These are phyloP conservation scores for Claviceps monticola DNA, from an alignment of 2,329 filamentous ascomycete species.

Conservation along the genomic window DNA sequence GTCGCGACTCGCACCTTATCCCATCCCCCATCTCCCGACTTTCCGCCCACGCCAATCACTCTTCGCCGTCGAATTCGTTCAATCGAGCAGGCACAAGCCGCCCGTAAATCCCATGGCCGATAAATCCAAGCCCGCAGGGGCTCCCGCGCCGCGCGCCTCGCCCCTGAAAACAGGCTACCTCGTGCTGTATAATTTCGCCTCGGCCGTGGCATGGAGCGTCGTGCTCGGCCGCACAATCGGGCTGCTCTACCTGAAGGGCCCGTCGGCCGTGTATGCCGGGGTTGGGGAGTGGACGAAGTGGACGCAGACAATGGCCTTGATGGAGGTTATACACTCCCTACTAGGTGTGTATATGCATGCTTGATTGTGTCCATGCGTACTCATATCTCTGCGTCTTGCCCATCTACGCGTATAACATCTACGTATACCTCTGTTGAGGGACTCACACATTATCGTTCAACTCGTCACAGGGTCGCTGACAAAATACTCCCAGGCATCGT, in stretches of 20 bases:
- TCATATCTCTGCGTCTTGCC: no score
- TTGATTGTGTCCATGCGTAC: no score
- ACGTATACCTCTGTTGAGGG: no score
- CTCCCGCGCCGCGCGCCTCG: constrained; percentile 1
- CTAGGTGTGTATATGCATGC: constrained; percentile 39
- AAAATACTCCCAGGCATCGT: constrained; percentile 50
- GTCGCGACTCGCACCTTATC: no score
- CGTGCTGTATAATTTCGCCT: constrained; percentile 71
- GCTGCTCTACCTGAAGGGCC: constrained; percentile 39
- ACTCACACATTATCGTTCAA: no score
- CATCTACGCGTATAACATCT: no score
- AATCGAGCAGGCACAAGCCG: no score
- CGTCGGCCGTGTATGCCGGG: constrained; percentile 43
- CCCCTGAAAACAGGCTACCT: constrained; percentile 51
- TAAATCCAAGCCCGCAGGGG: background rate
- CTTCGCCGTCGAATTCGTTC: no score
- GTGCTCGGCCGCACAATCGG: constrained; percentile 56
- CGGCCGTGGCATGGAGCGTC: constrained; percentile 61
- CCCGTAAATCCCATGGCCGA: background rate
- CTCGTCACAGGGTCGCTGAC: no score
- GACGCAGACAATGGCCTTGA: constrained; percentile 69
- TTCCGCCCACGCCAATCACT: no score
- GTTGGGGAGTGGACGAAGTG: constrained; percentile 57
- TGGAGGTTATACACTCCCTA: constrained; percentile 75
- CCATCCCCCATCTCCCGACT: no score